Evolutionary conservation across 371 early-diverging fungal genomes (phyloP).

Genomic region (Choanephora cucurbitarum): DNA sequence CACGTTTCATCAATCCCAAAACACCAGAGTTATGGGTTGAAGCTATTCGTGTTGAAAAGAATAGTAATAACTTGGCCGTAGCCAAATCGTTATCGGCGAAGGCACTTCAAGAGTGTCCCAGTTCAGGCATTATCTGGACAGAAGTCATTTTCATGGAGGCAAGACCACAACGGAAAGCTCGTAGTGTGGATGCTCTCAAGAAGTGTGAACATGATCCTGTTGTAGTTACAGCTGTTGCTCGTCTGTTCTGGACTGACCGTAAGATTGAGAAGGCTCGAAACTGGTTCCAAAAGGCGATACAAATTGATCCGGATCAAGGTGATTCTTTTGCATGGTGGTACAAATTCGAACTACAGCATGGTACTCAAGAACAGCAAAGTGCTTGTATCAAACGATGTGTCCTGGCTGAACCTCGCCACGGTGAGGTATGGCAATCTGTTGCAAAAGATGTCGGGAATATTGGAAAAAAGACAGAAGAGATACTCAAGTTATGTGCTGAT

Average conservation of each 20-base stretch:
- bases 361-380: conserved; percentile 59
- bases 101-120: conserved; percentile 91
- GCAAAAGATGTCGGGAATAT: conserved; percentile 77
- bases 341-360: conserved; percentile 85
- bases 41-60: conserved; percentile 80
- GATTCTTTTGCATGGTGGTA: conserved; percentile 97
- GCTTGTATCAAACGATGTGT: conserved; percentile 71
- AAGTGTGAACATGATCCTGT: conserved; percentile 85
- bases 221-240: conserved; percentile 82
- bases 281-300: conserved; percentile 88
- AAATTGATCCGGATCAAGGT: conserved; percentile 85
- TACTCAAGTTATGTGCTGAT: conserved; percentile 65
- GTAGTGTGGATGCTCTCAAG: conserved; percentile 90
- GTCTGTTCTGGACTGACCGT: conserved; percentile 92
- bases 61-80: conserved; percentile 68
- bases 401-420: conserved; percentile 87
- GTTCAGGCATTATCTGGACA: conserved; percentile 86
- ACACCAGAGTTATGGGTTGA: conserved; percentile 86
- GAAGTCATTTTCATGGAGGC: conserved; percentile 88
- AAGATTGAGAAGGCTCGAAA: conserved; percentile 91
- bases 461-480: conserved; percentile 68
- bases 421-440: conserved; percentile 83
- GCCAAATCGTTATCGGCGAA: conserved; percentile 85
- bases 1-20: conserved; percentile 84
- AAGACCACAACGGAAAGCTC: conserved; percentile 85